These are phyloP conservation scores for Anacardium occidentale DNA, from an alignment of 345 rosid genomes.

Conservation along the genomic window DNA sequence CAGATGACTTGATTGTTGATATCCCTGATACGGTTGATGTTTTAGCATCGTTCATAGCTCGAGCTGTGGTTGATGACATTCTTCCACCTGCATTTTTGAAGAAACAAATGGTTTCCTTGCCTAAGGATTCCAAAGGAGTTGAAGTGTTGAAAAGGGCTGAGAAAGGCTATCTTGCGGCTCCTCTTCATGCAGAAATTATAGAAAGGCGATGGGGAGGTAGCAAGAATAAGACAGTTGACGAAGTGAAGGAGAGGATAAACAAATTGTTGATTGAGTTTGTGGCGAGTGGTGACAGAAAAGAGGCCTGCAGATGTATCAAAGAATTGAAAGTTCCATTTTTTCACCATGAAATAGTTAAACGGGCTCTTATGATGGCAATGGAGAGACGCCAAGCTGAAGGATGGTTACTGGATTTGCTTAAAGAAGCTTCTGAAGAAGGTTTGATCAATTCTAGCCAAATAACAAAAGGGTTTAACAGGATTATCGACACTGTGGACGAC, in stretches of 20 bases:
- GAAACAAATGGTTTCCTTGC: slow-evolving; percentile 46
- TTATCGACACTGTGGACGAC: slow-evolving; percentile 70
- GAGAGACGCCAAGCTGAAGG: slow-evolving; percentile 61
- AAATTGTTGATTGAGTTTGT: slow-evolving; percentile 63
- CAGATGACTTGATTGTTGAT: slow-evolving; percentile 80
- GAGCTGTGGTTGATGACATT: slow-evolving; percentile 86
- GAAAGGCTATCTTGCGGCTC: slow-evolving; percentile 73
- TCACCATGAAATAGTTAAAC: slow-evolving; percentile 82
- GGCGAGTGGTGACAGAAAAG: slow-evolving; percentile 68
- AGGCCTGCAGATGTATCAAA: slow-evolving; percentile 76
- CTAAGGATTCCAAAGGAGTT: slow-evolving; percentile 55
- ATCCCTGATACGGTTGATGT: slow-evolving; percentile 77
- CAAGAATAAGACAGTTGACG: slow-evolving; percentile 77
- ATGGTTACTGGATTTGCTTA: slow-evolving; percentile 54
- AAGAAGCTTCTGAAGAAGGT: slow-evolving; percentile 63
- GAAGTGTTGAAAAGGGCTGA: slow-evolving; percentile 65
- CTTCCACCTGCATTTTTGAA: slow-evolving; percentile 78
- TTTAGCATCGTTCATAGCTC: slow-evolving; percentile 70
- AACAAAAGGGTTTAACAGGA: slow-evolving; percentile 70
- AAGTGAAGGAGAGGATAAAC: slow-evolving; percentile 66
- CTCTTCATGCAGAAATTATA: slow-evolving; percentile 70
- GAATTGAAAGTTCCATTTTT: slow-evolving; percentile 81
- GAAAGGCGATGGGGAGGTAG: slow-evolving; percentile 81
- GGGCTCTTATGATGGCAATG: slow-evolving; percentile 74
- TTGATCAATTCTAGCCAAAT: slow-evolving; percentile 76